Conservation (phyloP, 257 asterid genomes). For the Solanum virginianum region DNA sequence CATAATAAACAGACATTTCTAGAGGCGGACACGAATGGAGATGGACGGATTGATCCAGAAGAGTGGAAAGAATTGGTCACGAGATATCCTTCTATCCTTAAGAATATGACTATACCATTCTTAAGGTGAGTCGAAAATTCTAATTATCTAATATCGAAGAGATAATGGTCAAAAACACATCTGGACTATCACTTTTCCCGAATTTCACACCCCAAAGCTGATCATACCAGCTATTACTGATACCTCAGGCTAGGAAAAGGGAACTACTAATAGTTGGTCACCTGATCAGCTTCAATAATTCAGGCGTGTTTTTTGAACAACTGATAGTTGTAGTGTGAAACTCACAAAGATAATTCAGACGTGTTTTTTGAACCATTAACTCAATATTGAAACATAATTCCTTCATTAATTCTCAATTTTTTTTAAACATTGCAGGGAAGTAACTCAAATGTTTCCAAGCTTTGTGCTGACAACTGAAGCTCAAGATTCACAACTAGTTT, state of each 20-base stretch:
- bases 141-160: not conserved
- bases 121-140: conserved; percentile 17
- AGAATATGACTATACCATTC: conserved; percentile 65
- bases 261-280: not conserved
- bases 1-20: conserved; percentile 26
- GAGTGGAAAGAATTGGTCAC: conserved; percentile 63
- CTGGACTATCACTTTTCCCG: not conserved
- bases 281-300: not conserved
- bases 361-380: not conserved
- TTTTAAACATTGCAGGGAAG: conserved; percentile 39
- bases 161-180: not conserved
- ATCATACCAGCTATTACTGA: too few species aligned
- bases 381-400: not conserved
- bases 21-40: conserved; percentile 49
- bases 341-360: not conserved
- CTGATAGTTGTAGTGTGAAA: not conserved
- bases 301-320: too few species aligned
- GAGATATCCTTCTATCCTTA: conserved; percentile 47
- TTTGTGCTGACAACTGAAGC: conserved; percentile 62
- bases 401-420: too few species aligned
- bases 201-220: not conserved
- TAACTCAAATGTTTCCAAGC: conserved; percentile 69
- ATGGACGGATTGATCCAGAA: conserved; percentile 44
- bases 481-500: conserved; percentile 50
- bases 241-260: too few species aligned